Base-by-base conservation (phyloP, 345 rosid genomes). In the Brassica cretica region DNA sequence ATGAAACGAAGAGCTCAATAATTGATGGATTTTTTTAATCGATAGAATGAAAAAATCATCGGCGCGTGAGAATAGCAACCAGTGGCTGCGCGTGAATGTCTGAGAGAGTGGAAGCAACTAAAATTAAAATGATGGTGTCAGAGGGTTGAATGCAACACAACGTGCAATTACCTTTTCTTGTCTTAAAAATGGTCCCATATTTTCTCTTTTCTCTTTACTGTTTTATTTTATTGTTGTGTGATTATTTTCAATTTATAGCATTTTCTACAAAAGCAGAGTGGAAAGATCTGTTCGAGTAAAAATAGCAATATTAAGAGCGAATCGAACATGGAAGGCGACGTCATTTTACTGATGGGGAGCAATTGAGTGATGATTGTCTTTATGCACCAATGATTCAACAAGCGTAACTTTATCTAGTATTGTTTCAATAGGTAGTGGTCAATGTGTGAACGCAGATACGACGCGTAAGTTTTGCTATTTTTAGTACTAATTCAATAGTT, bases 141-240 rank as follows among this genome's bases (percentile, higher is more conserved):
- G 79, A 76, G 25, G 9, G 63, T 68, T 76, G 79, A 68, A 76
- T 76, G 79, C 79, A 76, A 9, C 21, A 68, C 55, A 76, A 76
- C 79, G 74, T 76, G 79, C 79, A 68, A 46, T 76, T 30, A 24
- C 55, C 74, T 68, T 76, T 68, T 61, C 10, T 30, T 76, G 79
- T 76, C 79, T 68, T 76, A 30, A 61, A 30, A 5, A 5, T 19
- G 74, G 79, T 1, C 29, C 79, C 79, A 68, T 7, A 25, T 61
- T 51, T 59, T 60, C 6, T 37, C 27, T 66, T 25, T 66, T 12
- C 33, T 9, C 12, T 15, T 35, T 24, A n/a, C 55, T 46, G 56
- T 59, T 15, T n/a, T 51, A 12, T 21, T 18, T 58, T 21, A 19
- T 27, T 51, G 5, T 56, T 19, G 25, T 58, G 35, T 11, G 2